A percentile compares a stretch with the other conserved stretches of the same genome.
phyloP scores from a whole-genome alignment of 371 early-diverging fungal species.

The Mortierella sp. region DNA sequence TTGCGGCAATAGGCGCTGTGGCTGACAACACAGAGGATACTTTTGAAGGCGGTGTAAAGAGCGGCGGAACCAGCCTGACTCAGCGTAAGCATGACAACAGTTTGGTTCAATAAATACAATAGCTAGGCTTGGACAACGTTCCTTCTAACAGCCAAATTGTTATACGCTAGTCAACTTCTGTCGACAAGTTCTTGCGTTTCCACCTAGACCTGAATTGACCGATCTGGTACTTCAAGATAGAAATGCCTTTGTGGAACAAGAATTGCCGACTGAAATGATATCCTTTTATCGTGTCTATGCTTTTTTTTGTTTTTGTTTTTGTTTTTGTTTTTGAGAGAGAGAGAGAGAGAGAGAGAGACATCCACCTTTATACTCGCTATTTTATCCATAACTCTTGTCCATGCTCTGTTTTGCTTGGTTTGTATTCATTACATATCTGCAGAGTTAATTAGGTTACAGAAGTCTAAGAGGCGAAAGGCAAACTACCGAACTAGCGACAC shows the following conservation, averaged over 20 bases:
- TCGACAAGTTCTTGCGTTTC: slow-evolving; percentile 17
- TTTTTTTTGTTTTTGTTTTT: not conserved
- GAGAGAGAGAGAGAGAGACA: not conserved
- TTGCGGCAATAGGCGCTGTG: not conserved
- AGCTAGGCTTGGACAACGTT: not conserved
- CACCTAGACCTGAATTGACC: slow-evolving; percentile 12
- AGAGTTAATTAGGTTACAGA: slow-evolving; percentile 7
- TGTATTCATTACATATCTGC: slow-evolving; percentile 2
- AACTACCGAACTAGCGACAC: not conserved
- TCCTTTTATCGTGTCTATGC: slow-evolving; percentile 4
- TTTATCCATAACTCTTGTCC: slow-evolving; percentile 2
- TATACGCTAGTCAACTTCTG: slow-evolving; percentile 17
- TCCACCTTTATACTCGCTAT: not conserved
- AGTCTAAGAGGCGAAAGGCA: slow-evolving; percentile 10
- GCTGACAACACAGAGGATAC: not conserved
- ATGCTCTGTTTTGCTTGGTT: not conserved
- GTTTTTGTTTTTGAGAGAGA: not conserved
- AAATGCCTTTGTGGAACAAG: not conserved
- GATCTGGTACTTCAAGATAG: slow-evolving; percentile 13
- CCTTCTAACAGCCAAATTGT: not conserved
- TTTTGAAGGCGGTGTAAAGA: not conserved
- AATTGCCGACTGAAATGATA: slow-evolving; percentile 1
- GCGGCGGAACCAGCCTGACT: not conserved
- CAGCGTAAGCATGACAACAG: not conserved
- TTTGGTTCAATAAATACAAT: no score